phyloP scores from a whole-genome alignment of 139 green algal genomes.

The Chlorella sp. region DNA sequence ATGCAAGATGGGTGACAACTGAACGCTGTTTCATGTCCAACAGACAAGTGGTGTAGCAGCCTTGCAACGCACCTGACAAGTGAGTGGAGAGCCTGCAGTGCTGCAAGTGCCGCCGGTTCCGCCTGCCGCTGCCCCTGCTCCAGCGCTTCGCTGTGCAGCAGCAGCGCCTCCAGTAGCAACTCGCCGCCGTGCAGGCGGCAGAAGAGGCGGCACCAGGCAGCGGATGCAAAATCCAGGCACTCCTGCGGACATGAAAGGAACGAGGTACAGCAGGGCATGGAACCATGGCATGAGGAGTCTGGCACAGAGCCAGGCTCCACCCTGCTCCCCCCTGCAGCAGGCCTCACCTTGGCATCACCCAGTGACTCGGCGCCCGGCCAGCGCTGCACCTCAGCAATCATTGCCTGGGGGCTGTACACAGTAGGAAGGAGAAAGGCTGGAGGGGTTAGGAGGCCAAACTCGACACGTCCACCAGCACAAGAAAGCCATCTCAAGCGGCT shows the following conservation, averaged over 20 bases:
- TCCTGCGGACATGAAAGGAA: not conserved
- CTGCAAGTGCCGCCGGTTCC: constrained; percentile 27
- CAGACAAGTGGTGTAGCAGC: no score
- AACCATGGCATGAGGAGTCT: not conserved
- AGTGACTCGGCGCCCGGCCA: constrained; percentile 39
- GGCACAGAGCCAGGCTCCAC: no score
- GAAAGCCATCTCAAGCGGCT: no score
- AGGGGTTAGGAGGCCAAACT: no score
- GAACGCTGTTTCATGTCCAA: no score
- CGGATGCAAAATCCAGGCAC: constrained; percentile 50
- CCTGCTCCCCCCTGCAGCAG: not conserved
- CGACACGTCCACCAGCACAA: no score
- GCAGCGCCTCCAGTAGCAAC: constrained; percentile 53
- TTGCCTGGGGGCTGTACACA: constrained; percentile 45
- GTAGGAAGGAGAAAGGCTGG: no score
- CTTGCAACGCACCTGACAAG: constrained; percentile 49
- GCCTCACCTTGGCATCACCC: constrained; percentile 43
- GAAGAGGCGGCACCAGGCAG: constrained; percentile 47
- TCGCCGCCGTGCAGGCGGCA: constrained; percentile 46
- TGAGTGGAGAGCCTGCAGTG: constrained; percentile 51
- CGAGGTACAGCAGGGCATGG: not conserved
- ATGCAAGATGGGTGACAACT: no score
- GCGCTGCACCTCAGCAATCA: constrained; percentile 49
- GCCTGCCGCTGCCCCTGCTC: constrained; percentile 35
- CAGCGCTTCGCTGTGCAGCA: constrained; percentile 40